These are phyloP conservation scores for Trichoderma lentiforme DNA, from an alignment of 2,329 filamentous ascomycete genomes.

Conservation along the genomic window DNA sequence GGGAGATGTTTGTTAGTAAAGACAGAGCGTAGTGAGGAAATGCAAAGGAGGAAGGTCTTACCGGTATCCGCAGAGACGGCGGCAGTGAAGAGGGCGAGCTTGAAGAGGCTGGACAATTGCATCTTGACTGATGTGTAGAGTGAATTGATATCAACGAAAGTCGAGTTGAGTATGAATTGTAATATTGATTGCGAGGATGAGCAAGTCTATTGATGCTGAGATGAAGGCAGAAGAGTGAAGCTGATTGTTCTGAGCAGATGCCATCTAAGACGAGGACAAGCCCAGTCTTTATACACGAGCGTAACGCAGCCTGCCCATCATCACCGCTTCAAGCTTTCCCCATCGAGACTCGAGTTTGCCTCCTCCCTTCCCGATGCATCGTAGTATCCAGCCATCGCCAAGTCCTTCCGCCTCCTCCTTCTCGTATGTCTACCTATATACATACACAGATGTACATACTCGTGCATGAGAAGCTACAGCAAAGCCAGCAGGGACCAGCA, in stretches of 20 bases:
- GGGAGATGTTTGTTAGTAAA: slow-evolving; percentile 18
- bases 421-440: neutral
- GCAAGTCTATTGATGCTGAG: neutral
- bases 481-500: neutral
- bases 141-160: neutral
- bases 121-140: slow-evolving; percentile 33
- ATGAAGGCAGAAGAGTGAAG: neutral
- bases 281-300: neutral
- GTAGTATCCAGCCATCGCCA: slow-evolving; percentile 9
- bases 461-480: neutral
- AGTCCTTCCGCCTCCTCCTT: neutral
- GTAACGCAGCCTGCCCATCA: neutral
- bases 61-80: slow-evolving; percentile 37
- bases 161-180: neutral
- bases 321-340: neutral
- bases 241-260: slow-evolving; percentile 7
- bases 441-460: neutral
- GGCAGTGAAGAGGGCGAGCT: slow-evolving; percentile 38
- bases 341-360: neutral
- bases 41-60: slow-evolving; percentile 17
- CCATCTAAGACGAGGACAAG: neutral
- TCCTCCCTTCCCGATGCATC: slow-evolving; percentile 9
- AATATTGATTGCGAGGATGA: neutral
- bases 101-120: slow-evolving; percentile 42
- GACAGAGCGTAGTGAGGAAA: neutral